A percentile compares a stretch with the other conserved stretches of the same genome.
phyloP scores from a whole-genome alignment of 495 filamentous ascomycete genomes.

The Tuber melanosporum region DNA sequence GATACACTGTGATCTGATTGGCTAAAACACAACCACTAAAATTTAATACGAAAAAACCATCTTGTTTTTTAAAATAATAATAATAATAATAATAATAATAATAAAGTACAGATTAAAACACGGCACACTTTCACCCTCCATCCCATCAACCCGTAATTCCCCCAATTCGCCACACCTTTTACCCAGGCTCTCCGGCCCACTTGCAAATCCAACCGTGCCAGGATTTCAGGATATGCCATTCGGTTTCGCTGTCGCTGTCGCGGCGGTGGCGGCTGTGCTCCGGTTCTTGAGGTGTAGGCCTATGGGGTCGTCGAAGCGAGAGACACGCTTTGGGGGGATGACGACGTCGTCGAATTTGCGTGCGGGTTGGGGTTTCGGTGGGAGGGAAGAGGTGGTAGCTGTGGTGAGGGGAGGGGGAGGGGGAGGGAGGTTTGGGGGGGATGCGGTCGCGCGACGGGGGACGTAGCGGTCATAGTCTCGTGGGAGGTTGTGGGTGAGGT shows the following conservation, averaged over 20 bases:
- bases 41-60: not conserved
- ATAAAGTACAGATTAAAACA: not conserved
- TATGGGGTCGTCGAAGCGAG: constrained; percentile 28
- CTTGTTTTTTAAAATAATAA: not conserved
- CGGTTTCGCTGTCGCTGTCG: not conserved
- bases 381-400: not conserved
- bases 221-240: not conserved
- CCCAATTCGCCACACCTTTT: not conserved
- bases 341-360: constrained; percentile 2
- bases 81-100: not conserved
- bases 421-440: not conserved
- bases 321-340: constrained; percentile 15
- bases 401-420: not conserved
- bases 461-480: not conserved
- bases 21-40: not conserved
- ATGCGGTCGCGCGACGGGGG: not conserved
- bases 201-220: not conserved
- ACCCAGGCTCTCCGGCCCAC: not conserved
- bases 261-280: not conserved
- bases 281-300: constrained; percentile 27
- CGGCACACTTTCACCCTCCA: not conserved
- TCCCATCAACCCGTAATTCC: not conserved
- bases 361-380: not conserved
- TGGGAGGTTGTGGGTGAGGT: not conserved
- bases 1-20: not conserved